Conservation (phyloP, 2,329 filamentous ascomycete species). For the Phaeosphaeria sp. region DNA sequence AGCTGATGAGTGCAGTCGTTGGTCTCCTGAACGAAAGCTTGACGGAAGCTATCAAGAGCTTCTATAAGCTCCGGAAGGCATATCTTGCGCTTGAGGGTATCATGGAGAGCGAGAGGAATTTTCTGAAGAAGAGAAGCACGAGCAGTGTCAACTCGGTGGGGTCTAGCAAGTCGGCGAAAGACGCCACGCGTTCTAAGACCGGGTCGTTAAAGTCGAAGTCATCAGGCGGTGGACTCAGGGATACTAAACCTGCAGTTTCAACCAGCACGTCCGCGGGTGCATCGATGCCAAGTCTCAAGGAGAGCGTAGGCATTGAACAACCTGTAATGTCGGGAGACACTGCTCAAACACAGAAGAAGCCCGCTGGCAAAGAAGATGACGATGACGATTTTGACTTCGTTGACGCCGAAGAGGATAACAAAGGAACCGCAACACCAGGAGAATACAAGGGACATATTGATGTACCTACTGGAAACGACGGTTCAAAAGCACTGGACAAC, state of each 20-base stretch:
- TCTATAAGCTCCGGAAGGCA: slow-evolving; percentile 90
- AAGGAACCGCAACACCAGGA: slow-evolving; percentile 54
- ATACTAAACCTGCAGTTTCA: slow-evolving; percentile 16
- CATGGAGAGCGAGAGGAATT: slow-evolving; percentile 73
- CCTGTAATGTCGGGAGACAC: slow-evolving; percentile 10
- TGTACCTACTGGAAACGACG: slow-evolving; percentile 28
- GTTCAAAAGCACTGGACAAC: slow-evolving; percentile 32
- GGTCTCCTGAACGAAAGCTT: slow-evolving; percentile 91
- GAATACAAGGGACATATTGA: slow-evolving; percentile 56
- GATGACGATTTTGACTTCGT: slow-evolving; percentile 59
- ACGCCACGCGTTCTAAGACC: slow-evolving; percentile 21
- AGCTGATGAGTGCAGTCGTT: slow-evolving; percentile 88
- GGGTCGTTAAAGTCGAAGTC: slow-evolving; percentile 25
- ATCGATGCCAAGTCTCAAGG: slow-evolving; percentile 25
- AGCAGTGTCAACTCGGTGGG: slow-evolving; percentile 35
- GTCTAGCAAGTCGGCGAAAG: slow-evolving; percentile 28
- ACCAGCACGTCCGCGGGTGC: slow-evolving; percentile 17
- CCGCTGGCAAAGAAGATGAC: slow-evolving; percentile 30
- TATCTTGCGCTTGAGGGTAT: slow-evolving; percentile 83
- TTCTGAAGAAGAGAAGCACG: slow-evolving; percentile 50
- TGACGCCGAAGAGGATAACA: slow-evolving; percentile 60
- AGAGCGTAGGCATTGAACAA: slow-evolving; percentile 8
- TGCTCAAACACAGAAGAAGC: slow-evolving; percentile 10
- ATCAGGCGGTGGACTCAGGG: slow-evolving; percentile 15
- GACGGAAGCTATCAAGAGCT: slow-evolving; percentile 88